A percentile compares a stretch with the other conserved stretches of the same genome.
phyloP scores from a whole-genome alignment of 2,329 filamentous ascomycete species.

The Xylariaceae sp. region DNA sequence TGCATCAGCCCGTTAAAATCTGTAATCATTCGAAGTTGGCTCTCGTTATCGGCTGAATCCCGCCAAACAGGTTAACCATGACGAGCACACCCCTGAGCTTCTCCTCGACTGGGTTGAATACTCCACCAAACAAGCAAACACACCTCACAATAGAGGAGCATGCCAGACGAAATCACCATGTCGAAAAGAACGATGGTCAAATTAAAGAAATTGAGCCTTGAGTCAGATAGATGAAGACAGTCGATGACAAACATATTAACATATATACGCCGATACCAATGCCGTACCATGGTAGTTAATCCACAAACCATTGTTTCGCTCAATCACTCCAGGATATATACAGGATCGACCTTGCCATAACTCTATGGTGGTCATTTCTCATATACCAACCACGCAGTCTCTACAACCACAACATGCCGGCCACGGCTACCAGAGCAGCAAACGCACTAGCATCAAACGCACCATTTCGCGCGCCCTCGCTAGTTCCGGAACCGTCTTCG shows the following conservation, averaged over 20 bases:
- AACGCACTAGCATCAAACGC: constrained; percentile 29
- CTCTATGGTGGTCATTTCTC: not conserved
- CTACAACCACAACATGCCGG: constrained; percentile 29
- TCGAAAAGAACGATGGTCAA: too few species aligned
- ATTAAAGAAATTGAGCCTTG: too few species aligned
- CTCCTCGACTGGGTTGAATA: too few species aligned
- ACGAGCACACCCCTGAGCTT: too few species aligned
- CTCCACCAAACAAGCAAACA: too few species aligned
- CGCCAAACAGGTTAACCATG: too few species aligned
- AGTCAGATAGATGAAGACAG: too few species aligned
- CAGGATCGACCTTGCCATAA: not conserved
- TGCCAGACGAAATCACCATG: too few species aligned
- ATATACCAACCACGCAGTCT: not conserved
- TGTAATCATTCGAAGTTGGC: too few species aligned
- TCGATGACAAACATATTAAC: not conserved
- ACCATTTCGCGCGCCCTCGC: constrained; percentile 25
- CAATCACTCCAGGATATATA: constrained; percentile 1
- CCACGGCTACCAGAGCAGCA: constrained; percentile 29
- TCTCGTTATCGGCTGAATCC: too few species aligned
- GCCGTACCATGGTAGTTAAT: not conserved
- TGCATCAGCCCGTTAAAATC: too few species aligned
- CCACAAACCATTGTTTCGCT: not conserved
- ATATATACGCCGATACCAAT: constrained; percentile 6
- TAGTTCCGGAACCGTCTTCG: constrained; percentile 12
- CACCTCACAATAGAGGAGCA: too few species aligned